A percentile compares a stretch with the other conserved stretches of the same genome.
Evolutionary conservation across 257 asterid species (phyloP).

Genomic region (Nicotiana noctiflora): DNA sequence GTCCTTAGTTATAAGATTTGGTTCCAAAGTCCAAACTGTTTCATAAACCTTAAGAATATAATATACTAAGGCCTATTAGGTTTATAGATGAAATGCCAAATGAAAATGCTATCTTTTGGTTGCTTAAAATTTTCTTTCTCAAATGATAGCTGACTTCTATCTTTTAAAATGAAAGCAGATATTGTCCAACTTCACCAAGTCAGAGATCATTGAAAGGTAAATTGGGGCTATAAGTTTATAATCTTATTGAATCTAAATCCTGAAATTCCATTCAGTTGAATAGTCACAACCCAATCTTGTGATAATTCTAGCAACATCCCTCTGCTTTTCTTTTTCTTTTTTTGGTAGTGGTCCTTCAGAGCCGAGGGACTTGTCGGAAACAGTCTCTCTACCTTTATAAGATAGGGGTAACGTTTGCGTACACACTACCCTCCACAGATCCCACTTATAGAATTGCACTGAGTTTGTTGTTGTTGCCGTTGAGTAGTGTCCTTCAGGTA

Average conservation of each 20-base stretch:
- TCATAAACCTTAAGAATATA: neutral
- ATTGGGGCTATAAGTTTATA: neutral
- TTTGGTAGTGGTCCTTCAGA: neutral
- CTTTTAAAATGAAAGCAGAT: slow-evolving; percentile 40
- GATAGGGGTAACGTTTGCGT: too few relatives aligned
- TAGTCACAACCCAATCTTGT: neutral
- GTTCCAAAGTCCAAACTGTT: neutral
- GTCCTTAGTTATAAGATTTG: neutral
- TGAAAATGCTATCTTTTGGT: neutral
- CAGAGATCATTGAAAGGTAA: slow-evolving; percentile 82
- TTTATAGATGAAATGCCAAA: neutral
- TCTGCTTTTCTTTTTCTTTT: neutral
- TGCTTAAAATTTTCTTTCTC: neutral
- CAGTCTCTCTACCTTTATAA: too few relatives aligned
- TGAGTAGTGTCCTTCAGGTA: neutral
- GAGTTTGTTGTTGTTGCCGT: too few relatives aligned
- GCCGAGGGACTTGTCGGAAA: too few relatives aligned
- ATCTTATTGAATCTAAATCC: neutral
- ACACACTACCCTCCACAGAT: too few relatives aligned
- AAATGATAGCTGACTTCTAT: slow-evolving; percentile 18
- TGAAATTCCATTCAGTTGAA: neutral
- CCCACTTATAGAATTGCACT: too few relatives aligned
- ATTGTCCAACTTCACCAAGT: slow-evolving; percentile 58
- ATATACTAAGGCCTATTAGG: neutral
- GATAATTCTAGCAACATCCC: neutral